Base-by-base conservation (phyloP, 225 moss, liverwort and hornwort species). In the Sphagnum tenellum region DNA sequence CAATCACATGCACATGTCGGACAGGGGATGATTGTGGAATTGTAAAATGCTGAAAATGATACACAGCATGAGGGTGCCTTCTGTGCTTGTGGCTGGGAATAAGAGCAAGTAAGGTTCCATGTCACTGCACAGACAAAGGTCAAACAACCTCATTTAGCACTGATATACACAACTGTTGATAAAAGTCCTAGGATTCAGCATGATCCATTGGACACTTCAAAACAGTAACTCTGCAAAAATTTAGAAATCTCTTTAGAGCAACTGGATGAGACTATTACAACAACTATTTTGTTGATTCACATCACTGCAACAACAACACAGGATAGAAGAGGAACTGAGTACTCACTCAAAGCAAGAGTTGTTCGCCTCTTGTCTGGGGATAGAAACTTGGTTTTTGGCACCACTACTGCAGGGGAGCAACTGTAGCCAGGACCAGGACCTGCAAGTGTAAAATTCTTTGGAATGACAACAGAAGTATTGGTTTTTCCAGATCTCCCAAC, bases 371-470 rank as follows among this genome's bases (percentile, higher is more conserved):
- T 78, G 57, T 76, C 72, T 4, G 80, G 2, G 13, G 77, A 54
- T 3, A 72, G 57, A 59, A 86, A 86, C 56, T 67, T 71, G 0
- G 86, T 86, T 45, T 70, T 75, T 0, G 67, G 10, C 52, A 67
- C 64, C 0, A 0, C 0, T 0, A 29, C 4, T 9, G 86, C 79
- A 0, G 4, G 56, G 56, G 83, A 57, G 11, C 86, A 86, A 65
- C 80, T 83, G 7, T 86, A 86, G 0, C 86, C 86, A 2, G 86
- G 82, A 7, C 86, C 86, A 0, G 86, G 86, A 4, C 83, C 67
- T 68, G 75, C 12, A 12, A 86, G 79, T 12, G 79, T 86, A 61
- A 86, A 47, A 57, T 86, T 83, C 67, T 67, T 67, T 2, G 86
- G 86, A 53, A 80, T 9, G 0, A 44, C 9, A 3, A 86, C 65